A percentile compares a stretch with the other conserved stretches of the same genome.
Conservation (phyloP, 163 green algal species). For the Scenedesmus sp. region DNA sequence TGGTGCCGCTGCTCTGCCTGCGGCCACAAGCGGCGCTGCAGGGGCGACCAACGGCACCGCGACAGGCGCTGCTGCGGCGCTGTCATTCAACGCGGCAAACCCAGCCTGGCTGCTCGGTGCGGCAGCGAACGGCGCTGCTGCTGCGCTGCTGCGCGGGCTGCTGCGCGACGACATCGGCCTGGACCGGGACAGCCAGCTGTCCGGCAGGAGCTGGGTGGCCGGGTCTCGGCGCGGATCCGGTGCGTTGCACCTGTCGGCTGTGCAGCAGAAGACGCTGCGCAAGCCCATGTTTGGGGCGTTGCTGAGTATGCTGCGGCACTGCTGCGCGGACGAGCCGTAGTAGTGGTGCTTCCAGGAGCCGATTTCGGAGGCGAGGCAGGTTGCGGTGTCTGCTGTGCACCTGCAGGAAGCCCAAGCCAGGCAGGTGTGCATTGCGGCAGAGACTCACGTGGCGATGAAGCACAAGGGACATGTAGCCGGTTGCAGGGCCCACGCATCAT, state of each 20-base stretch:
- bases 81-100: neutral
- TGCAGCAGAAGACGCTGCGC: slow-evolving; percentile 32
- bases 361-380: slow-evolving; percentile 8
- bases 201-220: neutral
- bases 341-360: slow-evolving; percentile 11
- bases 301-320: neutral
- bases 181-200: slow-evolving; percentile 12
- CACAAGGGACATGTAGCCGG: no score
- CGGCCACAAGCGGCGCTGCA: neutral
- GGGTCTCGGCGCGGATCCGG: slow-evolving; percentile 9
- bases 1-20: neutral
- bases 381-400: slow-evolving; percentile 5
- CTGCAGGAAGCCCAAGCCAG: neutral
- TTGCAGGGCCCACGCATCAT: no score
- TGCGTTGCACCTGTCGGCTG: slow-evolving; percentile 9
- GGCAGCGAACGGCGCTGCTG: neutral
- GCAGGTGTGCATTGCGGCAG: neutral
- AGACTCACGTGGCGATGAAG: neutral
- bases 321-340: neutral
- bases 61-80: neutral
- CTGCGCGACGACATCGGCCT: neutral
- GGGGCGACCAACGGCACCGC: neutral
- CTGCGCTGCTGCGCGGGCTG: neutral
- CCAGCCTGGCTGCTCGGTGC: neutral
- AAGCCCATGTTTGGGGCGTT: neutral